Evolutionary conservation across 2,329 filamentous ascomycete genomes (phyloP).

Genomic region (Eutypa lata): DNA sequence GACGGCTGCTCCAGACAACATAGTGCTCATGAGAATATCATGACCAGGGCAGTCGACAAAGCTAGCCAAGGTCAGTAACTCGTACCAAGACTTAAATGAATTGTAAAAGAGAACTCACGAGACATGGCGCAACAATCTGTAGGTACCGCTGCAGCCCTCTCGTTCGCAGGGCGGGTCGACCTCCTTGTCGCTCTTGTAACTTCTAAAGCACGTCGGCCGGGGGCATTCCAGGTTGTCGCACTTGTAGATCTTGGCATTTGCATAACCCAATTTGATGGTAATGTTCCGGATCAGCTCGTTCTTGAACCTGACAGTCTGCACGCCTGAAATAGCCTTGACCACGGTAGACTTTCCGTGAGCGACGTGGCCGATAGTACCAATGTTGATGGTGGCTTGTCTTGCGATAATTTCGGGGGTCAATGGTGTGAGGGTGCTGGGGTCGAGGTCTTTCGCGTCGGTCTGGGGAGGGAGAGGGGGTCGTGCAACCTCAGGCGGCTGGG

Average conservation of each 20-base stretch:
- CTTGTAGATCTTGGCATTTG: constrained; percentile 99
- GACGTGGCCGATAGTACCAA: constrained; percentile 97
- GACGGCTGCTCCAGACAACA: constrained; percentile 98
- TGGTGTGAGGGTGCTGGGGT: constrained; percentile 76
- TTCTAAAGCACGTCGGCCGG: constrained; percentile 90
- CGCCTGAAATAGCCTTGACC: constrained; percentile 97
- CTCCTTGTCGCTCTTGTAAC: constrained; percentile 99
- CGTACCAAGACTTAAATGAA: not conserved
- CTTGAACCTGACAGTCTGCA: constrained; percentile 99
- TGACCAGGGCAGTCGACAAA: constrained; percentile 99
- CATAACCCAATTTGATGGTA: constrained; percentile 99
- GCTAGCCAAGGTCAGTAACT: constrained; percentile 41
- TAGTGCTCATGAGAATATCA: constrained; percentile 99
- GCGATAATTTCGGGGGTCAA: constrained; percentile 96
- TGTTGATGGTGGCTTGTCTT: constrained; percentile 97
- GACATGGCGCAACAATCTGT: constrained; percentile 85
- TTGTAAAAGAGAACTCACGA: constrained; percentile 60
- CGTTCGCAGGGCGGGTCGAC: constrained; percentile 94
- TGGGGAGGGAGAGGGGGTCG: constrained; percentile 70
- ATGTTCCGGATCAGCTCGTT: constrained; percentile 99
- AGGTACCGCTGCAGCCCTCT: constrained; percentile 83
- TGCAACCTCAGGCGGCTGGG: constrained; percentile 52
- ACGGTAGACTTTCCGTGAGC: constrained; percentile 99
- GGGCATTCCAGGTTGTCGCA: constrained; percentile 91
- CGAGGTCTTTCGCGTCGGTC: constrained; percentile 86